Evolutionary conservation across 106 monocot species (phyloP), one percentile per base, ranked within the genome.

Genomic region (Allium cepa): DNA sequence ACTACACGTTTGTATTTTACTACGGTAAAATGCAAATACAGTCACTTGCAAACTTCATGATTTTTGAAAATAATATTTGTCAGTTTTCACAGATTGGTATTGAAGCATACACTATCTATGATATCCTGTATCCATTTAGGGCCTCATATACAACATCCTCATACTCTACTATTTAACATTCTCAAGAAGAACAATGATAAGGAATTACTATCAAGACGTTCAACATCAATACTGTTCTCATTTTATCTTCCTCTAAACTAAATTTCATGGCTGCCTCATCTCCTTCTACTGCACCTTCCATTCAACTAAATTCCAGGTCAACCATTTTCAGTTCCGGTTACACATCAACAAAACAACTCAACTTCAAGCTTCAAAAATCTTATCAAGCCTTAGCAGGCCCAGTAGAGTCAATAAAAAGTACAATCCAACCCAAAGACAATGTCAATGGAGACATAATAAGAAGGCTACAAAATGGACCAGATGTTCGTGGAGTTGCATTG

Each of bases 381-480:
- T 27, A 26, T 12, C 27, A 15, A 15, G 67, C 67, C 67, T 51
- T 26, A 4, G 49, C 67, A 8, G 53, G 53, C 51, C 17, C 15
- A 9, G 8, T 51, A 26, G 66, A 66, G 12, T n/a, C 66, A 10
- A 10, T 52, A 3, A 52, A 9, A 8, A 52, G 50, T 26, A 17
- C 67, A 10, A 15, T 7, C 26, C 51, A 50, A 49, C 56, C 47
- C 26, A 48, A 3, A 9, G 47, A 8, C 52, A 66, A 17, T 36
- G 36, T 3, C 36, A 71, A 75, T 58, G 85, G 59, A 0, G 85
- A 73, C 12, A 11, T 13, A 4, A 81, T 85, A 49, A 16, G 78
- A 13, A 62, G 85, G 53, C 75, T 85, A 8, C 85, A 81, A 49
- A 85, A 85, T 62, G 85, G 85, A 10, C 68, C 85, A 7, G 85